Conservation (phyloP, 169 alveolate genomes). For the Plasmodium fragile region DNA sequence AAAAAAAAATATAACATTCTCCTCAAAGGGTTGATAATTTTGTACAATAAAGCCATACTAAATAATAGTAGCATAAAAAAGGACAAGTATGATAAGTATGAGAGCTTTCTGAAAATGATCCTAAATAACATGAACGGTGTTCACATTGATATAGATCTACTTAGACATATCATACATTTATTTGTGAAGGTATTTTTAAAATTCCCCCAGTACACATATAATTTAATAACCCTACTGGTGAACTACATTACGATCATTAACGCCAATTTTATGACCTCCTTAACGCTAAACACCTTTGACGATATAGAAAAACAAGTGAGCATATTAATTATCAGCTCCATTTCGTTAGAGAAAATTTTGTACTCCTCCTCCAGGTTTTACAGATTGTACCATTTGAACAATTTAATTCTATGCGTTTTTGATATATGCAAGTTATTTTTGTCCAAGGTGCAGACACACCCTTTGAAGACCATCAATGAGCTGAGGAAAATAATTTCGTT, state of each 20-base stretch:
- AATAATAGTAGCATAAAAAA: slow-evolving; percentile 39
- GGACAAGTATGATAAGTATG: slow-evolving; percentile 65
- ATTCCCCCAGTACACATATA: slow-evolving; percentile 58
- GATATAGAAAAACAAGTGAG: slow-evolving; percentile 76
- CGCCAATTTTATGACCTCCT: slow-evolving; percentile 76
- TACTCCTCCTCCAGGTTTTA: slow-evolving; percentile 27
- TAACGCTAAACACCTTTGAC: slow-evolving; percentile 74
- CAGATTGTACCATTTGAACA: slow-evolving; percentile 43
- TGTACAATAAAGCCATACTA: slow-evolving; percentile 34
- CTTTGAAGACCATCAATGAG: slow-evolving; percentile 68
- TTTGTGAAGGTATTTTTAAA: slow-evolving; percentile 43
- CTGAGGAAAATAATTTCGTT: slow-evolving; percentile 67
- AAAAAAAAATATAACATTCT: slow-evolving; percentile 65
- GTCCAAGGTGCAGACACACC: slow-evolving; percentile 72
- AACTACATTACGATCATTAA: slow-evolving; percentile 69
- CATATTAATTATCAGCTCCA: slow-evolving; percentile 51
- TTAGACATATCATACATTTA: slow-evolving; percentile 41
- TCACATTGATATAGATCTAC: slow-evolving; percentile 60
- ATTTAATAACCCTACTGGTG: slow-evolving; percentile 68
- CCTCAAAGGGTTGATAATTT: slow-evolving; percentile 37
- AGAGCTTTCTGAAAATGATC: slow-evolving; percentile 31
- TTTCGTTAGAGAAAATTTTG: slow-evolving; percentile 49
- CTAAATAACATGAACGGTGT: slow-evolving; percentile 72
- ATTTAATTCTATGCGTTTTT: slow-evolving; percentile 52
- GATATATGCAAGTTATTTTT: slow-evolving; percentile 73